phyloP scores from a whole-genome alignment of 129 eudicot genomes.

The Flaveria linearis region DNA sequence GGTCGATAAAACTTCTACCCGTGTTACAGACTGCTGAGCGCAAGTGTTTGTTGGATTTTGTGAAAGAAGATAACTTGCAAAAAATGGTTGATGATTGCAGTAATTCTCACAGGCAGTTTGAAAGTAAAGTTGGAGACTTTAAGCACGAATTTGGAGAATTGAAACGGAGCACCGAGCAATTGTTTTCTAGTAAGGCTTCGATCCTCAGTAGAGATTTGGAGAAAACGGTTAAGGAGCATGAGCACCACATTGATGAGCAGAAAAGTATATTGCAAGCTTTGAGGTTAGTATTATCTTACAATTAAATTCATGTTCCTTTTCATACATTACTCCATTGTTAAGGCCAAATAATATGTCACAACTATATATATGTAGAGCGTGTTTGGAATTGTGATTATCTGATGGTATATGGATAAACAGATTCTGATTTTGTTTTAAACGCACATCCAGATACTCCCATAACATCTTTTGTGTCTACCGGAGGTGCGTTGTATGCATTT shows the following conservation, averaged over 20 bases:
- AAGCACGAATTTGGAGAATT: slow-evolving; percentile 91
- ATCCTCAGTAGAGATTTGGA: slow-evolving; percentile 64
- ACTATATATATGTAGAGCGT: neutral
- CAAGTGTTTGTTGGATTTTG: slow-evolving; percentile 78
- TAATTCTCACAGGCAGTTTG: slow-evolving; percentile 84
- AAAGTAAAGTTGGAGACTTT: slow-evolving; percentile 84
- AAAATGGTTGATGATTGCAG: slow-evolving; percentile 80
- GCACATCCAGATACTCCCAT: no score
- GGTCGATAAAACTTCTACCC: slow-evolving; percentile 60
- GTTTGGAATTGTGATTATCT: neutral
- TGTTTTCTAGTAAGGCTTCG: slow-evolving; percentile 77
- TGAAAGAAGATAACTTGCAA: slow-evolving; percentile 74
- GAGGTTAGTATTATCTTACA: slow-evolving; percentile 47
- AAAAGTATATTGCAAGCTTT: slow-evolving; percentile 88
- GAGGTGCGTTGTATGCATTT: neutral
- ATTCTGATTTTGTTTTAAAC: no score
- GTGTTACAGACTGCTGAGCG: slow-evolving; percentile 64
- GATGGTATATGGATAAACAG: neutral
- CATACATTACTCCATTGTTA: neutral
- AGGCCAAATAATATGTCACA: no score
- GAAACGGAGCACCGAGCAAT: slow-evolving; percentile 58
- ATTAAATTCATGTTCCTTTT: slow-evolving; percentile 16
- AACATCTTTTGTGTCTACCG: neutral
- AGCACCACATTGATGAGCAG: slow-evolving; percentile 61
- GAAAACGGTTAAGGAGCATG: slow-evolving; percentile 63